Base-by-base conservation (phyloP, 2,329 filamentous ascomycete species). In the Ophiostoma tasmaniense region DNA sequence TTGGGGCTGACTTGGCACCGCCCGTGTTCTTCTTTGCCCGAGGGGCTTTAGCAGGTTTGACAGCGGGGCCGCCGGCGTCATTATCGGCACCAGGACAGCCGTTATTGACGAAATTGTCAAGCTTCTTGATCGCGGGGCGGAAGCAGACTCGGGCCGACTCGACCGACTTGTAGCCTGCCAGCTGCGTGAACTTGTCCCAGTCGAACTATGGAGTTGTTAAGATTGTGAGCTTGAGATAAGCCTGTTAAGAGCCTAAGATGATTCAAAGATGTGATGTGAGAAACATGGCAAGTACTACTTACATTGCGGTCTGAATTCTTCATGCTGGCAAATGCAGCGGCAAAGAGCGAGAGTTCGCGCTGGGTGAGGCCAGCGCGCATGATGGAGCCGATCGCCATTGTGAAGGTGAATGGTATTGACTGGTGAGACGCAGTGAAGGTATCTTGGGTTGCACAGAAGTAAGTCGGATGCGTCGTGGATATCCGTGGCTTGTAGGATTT, bases 91-190 rank as follows among this genome's bases (percentile, higher is more conserved):
- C 30, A n/a, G 17, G 28, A 30, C 59, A n/a, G 28, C 20, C 30
- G 13, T 35, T 69, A 11, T 66, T 68, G 11, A 67, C 83, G 5
- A 87, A 81, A 11, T 68, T 68, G 17, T 84, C 79, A 0, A 87
- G 76, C 64, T 82, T 81, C 77, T 83, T 77, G 69, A 84, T 79
- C 17, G 86, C 85, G 0, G 85, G 85, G 30, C 85, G 85, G 75
- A 87, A 89, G 77, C 88, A 88, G 69, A 85, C 83, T 73, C 71
- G 70, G 3, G 72, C 73, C 3, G 71, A 72, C 14, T 71, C 67
- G 25, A 64, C 35, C 45, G 68, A 71, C 3, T 66, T 50, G 33
- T 73, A 73, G 20, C 72, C 73, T 13, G 71, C 69, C 13, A 73
- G 45, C 11, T 45, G 39, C 2, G 71, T 66, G 33, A 73, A 73